phyloP scores from a whole-genome alignment of 2,329 filamentous ascomycete genomes.

The Nannizziopsis barbatae region DNA sequence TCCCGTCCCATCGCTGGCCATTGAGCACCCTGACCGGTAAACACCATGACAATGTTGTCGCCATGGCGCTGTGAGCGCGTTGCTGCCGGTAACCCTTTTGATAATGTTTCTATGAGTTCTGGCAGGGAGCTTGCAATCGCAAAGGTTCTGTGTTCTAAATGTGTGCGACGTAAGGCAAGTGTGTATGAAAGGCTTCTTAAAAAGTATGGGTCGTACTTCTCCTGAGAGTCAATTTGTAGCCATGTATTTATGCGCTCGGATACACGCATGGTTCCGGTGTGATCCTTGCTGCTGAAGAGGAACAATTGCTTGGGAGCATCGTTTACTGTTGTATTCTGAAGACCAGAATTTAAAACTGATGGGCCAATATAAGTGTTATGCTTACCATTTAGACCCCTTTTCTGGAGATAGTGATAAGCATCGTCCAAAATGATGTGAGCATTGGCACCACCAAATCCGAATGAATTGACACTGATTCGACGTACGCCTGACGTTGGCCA shows the following conservation, averaged over 20 bases:
- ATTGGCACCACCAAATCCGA: conserved; percentile 2
- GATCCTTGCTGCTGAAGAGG: background rate
- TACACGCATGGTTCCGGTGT: too few relatives aligned
- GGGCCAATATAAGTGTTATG: too few relatives aligned
- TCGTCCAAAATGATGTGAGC: background rate
- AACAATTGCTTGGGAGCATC: background rate
- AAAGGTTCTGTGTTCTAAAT: too few relatives aligned
- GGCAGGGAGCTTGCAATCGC: too few relatives aligned
- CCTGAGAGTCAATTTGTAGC: too few relatives aligned
- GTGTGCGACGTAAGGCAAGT: background rate
- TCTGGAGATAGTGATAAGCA: background rate
- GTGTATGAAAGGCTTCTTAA: conserved; percentile 3
- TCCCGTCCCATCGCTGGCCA: conserved; percentile 16
- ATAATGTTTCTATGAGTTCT: too few relatives aligned
- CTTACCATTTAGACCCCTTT: background rate
- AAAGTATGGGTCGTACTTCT: background rate
- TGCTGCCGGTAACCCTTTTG: background rate
- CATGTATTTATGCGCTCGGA: too few relatives aligned
- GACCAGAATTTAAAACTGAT: too few relatives aligned
- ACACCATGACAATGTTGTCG: conserved; percentile 13
- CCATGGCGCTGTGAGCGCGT: too few relatives aligned
- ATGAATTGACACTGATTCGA: background rate
- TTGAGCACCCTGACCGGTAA: conserved; percentile 18
- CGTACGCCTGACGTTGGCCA: background rate
- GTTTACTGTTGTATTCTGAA: too few relatives aligned